Evolutionary conservation across 176 grass and related monocot genomes (phyloP).

Genomic region (Ensete glaucum): DNA sequence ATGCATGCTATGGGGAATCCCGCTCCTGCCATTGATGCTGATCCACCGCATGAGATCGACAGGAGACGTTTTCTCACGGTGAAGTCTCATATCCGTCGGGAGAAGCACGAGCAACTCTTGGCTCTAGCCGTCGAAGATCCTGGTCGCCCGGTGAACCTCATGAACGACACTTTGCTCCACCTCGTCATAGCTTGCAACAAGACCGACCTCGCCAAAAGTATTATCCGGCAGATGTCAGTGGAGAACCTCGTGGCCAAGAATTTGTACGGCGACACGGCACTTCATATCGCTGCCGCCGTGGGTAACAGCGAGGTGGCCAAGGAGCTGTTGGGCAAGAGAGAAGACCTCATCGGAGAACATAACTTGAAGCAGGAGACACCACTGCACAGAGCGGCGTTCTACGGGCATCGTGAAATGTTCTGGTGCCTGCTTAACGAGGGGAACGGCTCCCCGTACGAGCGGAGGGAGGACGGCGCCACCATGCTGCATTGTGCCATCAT

Average conservation of each 20-base stretch:
- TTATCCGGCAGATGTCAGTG: not conserved
- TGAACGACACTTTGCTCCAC: not conserved
- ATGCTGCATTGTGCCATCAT: slow-evolving; percentile 30
- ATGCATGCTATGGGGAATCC: no score
- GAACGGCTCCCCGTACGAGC: not conserved
- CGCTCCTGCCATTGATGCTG: not conserved
- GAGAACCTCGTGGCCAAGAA: not conserved
- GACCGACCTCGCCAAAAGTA: not conserved
- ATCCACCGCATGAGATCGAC: slow-evolving; percentile 16
- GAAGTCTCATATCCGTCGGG: not conserved
- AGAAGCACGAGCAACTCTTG: not conserved
- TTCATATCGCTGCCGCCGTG: not conserved
- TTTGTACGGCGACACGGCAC: not conserved
- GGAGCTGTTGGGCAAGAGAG: not conserved
- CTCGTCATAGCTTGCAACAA: not conserved
- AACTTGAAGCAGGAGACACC: not conserved
- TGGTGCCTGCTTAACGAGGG: not conserved
- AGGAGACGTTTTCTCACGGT: not conserved
- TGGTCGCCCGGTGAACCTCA: not conserved
- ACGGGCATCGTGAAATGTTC: not conserved
- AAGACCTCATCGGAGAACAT: not conserved
- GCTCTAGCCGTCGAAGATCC: not conserved
- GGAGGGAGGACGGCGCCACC: slow-evolving; percentile 17
- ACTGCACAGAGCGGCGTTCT: not conserved
- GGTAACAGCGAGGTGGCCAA: not conserved